Evolutionary conservation across 2,329 filamentous ascomycete genomes (phyloP).

Genomic region (Pleomassaria siparia): DNA sequence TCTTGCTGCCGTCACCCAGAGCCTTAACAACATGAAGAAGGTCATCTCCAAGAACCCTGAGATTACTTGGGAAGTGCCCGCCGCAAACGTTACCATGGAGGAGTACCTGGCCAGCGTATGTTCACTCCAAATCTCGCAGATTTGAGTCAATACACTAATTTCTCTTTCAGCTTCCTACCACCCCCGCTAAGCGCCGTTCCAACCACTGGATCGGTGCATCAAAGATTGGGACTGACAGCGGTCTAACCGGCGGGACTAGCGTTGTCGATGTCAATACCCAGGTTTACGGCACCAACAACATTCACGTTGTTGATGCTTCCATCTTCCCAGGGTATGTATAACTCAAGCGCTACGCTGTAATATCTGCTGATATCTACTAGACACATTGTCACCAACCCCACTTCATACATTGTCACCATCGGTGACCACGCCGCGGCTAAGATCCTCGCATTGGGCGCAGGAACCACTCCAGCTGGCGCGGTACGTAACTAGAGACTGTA

Average conservation of each 20-base stretch:
- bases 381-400: slow-evolving; percentile 42
- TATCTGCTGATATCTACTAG: slow-evolving; percentile 20
- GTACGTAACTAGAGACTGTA: slow-evolving; percentile 13
- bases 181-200: slow-evolving; percentile 42
- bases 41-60: slow-evolving; percentile 56
- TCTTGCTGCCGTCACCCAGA: slow-evolving; percentile 63
- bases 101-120: slow-evolving; percentile 55
- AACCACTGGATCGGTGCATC: slow-evolving; percentile 58
- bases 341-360: not conserved
- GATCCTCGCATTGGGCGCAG: slow-evolving; percentile 32
- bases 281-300: slow-evolving; percentile 50
- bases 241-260: slow-evolving; percentile 45
- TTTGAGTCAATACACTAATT: slow-evolving; percentile 6
- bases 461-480: slow-evolving; percentile 9
- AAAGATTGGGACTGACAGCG: slow-evolving; percentile 54
- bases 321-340: slow-evolving; percentile 47
- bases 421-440: slow-evolving; percentile 43
- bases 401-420: slow-evolving; percentile 39
- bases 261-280: slow-evolving; percentile 55
- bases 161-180: slow-evolving; percentile 33
- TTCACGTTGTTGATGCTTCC: slow-evolving; percentile 51
- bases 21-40: slow-evolving; percentile 62
- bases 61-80: slow-evolving; percentile 60
- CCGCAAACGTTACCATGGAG: slow-evolving; percentile 53
- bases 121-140: not conserved